Evolutionary conservation across 495 filamentous ascomycete genomes (phyloP).

Genomic region (Platismatia glauca): DNA sequence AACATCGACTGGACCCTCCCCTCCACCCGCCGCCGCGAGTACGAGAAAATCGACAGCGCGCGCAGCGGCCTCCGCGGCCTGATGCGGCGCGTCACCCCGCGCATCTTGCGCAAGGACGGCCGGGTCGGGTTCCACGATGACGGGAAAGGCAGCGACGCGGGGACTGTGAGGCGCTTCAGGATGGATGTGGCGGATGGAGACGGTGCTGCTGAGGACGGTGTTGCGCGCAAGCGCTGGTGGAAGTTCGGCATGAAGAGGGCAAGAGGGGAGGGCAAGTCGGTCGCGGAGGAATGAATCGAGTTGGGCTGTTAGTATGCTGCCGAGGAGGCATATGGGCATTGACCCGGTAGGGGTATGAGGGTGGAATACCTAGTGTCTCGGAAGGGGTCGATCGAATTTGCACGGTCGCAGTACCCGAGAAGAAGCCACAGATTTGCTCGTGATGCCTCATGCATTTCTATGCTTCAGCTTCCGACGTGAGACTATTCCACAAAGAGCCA

Average conservation of each 20-base stretch:
- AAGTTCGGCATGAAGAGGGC: background rate
- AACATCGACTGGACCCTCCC: slow-evolving; percentile 44
- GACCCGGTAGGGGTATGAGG: background rate
- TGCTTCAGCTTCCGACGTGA: background rate
- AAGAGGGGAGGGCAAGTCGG: background rate
- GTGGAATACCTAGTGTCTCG: background rate
- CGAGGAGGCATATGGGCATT: background rate
- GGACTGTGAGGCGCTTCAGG: slow-evolving; percentile 41
- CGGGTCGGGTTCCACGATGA: slow-evolving; percentile 34
- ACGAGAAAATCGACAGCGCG: slow-evolving; percentile 43
- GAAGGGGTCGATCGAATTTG: background rate
- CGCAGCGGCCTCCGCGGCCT: slow-evolving; percentile 38
- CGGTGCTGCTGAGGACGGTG: background rate
- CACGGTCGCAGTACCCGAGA: background rate
- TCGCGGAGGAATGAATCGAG: background rate
- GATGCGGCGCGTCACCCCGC: slow-evolving; percentile 37
- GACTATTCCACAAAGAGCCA: background rate
- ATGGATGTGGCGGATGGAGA: slow-evolving; percentile 39
- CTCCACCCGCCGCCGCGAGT: slow-evolving; percentile 39
- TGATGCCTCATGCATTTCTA: background rate
- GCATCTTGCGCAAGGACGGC: slow-evolving; percentile 33
- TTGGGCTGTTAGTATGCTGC: background rate
- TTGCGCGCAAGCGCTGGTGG: background rate
- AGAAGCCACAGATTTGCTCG: background rate
- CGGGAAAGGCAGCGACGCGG: slow-evolving; percentile 32